Percentiles rank a stretch among this genome's conserved stretches.
Evolutionary conservation across 2,329 filamentous ascomycete genomes (phyloP).

Genomic region (Blumeriella jaapii): DNA sequence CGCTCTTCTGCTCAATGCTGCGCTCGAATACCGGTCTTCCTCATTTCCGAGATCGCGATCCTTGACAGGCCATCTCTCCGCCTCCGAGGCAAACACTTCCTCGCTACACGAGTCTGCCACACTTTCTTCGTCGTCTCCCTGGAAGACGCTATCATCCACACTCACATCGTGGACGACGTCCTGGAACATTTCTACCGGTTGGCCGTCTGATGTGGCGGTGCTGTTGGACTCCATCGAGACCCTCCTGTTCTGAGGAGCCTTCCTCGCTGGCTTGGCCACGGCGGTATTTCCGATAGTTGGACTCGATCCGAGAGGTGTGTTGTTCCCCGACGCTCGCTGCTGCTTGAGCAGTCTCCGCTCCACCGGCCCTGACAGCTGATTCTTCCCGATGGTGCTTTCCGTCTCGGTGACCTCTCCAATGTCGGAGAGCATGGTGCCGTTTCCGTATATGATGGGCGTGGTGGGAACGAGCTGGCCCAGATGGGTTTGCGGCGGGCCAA

Average conservation of each 20-base stretch:
- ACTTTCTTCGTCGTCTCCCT: conserved; percentile 57
- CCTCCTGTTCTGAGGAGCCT: conserved; percentile 37
- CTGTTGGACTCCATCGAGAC: conserved; percentile 49
- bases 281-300: conserved; percentile 34
- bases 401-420: conserved; percentile 46
- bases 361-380: conserved; percentile 23
- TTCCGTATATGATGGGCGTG: conserved; percentile 57
- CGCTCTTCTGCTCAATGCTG: conserved; percentile 67
- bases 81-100: conserved; percentile 23
- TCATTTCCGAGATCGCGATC: conserved; percentile 30
- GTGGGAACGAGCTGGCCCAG: conserved; percentile 36
- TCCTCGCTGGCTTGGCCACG: conserved; percentile 35
- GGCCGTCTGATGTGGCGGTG: conserved; percentile 42
- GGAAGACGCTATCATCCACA: conserved; percentile 53
- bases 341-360: conserved; percentile 24
- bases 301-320: conserved; percentile 31
- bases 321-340: conserved; percentile 7
- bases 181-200: conserved; percentile 38
- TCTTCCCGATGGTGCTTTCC: conserved; percentile 37
- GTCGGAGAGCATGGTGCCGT: conserved; percentile 58
- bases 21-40: conserved; percentile 58
- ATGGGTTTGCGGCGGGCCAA: conserved; percentile 32
- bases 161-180: conserved; percentile 53
- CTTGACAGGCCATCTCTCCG: conserved; percentile 17
- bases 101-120: conserved; percentile 32